phyloP scores from a whole-genome alignment of 352 stramenopile species.

The Pythium rhizo-oryzae region DNA sequence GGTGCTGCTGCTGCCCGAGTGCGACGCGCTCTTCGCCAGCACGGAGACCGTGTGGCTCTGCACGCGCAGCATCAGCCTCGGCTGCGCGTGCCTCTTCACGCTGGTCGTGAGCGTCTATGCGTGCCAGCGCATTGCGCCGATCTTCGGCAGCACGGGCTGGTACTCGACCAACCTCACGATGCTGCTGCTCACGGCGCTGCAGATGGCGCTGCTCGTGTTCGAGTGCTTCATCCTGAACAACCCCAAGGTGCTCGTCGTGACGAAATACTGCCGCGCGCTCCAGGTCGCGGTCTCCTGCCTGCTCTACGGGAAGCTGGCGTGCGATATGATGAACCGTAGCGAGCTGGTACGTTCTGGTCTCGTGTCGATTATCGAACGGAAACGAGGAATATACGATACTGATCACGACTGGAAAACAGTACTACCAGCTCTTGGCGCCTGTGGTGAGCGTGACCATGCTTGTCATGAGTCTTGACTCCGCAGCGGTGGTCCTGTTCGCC shows the following conservation, averaged over 20 bases:
- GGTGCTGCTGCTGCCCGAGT: slow-evolving; percentile 53
- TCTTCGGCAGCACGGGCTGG: slow-evolving; percentile 58
- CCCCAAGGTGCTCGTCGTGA: slow-evolving; percentile 59
- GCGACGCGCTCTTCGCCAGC: slow-evolving; percentile 42
- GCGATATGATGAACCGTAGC: slow-evolving; percentile 53
- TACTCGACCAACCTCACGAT: slow-evolving; percentile 66
- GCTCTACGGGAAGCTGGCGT: slow-evolving; percentile 69
- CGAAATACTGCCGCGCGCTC: slow-evolving; percentile 74
- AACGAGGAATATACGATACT: too few relatives aligned
- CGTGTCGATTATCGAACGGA: too few relatives aligned
- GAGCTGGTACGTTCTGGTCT: slow-evolving; percentile 23
- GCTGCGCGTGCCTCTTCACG: slow-evolving; percentile 56
- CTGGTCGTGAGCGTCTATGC: slow-evolving; percentile 45
- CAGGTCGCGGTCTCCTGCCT: slow-evolving; percentile 72
- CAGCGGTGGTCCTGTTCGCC: slow-evolving; percentile 44
- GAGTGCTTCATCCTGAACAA: slow-evolving; percentile 66
- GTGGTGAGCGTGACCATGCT: slow-evolving; percentile 52
- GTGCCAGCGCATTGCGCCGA: slow-evolving; percentile 53
- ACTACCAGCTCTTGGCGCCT: slow-evolving; percentile 54
- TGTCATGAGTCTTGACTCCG: slow-evolving; percentile 53
- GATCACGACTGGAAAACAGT: slow-evolving; percentile 33
- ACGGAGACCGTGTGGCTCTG: slow-evolving; percentile 49
- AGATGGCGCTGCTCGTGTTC: slow-evolving; percentile 69
- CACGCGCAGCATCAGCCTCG: slow-evolving; percentile 64
- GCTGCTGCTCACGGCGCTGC: slow-evolving; percentile 53